A percentile compares a stretch with the other conserved stretches of the same genome.
phyloP scores from a whole-genome alignment of 1,284 basidiomycete genomes.

The Trametes polyzona region DNA sequence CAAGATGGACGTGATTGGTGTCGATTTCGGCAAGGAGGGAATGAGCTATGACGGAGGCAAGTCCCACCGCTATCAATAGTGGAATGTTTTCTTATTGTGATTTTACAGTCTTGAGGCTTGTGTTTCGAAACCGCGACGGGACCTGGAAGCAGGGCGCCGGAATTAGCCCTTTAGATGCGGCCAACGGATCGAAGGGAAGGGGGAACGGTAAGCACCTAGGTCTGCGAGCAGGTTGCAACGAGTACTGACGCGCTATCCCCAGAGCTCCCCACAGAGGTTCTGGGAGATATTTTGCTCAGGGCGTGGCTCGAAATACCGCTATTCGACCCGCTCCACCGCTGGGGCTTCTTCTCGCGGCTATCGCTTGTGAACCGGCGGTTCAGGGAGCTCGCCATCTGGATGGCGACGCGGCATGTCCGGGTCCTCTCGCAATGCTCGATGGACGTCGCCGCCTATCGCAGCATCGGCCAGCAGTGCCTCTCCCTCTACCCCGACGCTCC shows the following conservation, averaged over 20 bases:
- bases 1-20: no score
- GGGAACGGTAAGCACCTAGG: background rate
- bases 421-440: constrained; percentile 5
- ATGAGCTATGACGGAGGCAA: no score
- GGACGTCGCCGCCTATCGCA: constrained; percentile 10
- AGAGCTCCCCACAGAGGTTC: constrained; percentile 3
- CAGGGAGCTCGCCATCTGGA: background rate
- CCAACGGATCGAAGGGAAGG: no score
- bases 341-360: constrained; percentile 1
- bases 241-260: background rate
- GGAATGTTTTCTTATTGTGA: no score
- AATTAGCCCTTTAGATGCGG: no score
- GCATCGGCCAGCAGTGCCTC: constrained; percentile 7
- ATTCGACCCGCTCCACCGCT: constrained; percentile 1
- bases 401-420: constrained; percentile 8
- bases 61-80: no score
- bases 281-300: background rate
- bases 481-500: background rate
- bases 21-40: no score
- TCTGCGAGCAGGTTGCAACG: background rate
- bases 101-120: no score
- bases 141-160: no score
- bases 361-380: constrained; percentile 2
- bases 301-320: constrained; percentile 6
- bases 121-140: no score